Percentiles rank a stretch among this genome's conserved stretches.
Evolutionary conservation across 805 yeast genomes (phyloP).

Genomic region (Komagataella populi): DNA sequence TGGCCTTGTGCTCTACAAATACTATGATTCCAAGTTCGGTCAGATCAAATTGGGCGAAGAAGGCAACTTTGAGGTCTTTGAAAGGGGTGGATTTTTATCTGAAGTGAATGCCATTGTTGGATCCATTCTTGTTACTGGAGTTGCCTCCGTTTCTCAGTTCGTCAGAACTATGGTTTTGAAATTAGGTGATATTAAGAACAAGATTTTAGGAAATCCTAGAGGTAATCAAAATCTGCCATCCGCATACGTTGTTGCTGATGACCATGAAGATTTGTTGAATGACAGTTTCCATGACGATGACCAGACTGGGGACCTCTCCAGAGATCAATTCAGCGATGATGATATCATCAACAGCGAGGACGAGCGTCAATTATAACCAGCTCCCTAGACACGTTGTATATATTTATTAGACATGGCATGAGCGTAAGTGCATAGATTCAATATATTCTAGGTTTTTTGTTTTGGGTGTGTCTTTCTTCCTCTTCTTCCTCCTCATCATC

Average conservation of each 20-base stretch:
- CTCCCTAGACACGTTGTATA: neutral
- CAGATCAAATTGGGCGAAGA: slow-evolving; percentile 71
- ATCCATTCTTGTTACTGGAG: slow-evolving; percentile 16
- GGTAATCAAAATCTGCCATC: slow-evolving; percentile 4
- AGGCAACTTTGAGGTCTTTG: slow-evolving; percentile 22
- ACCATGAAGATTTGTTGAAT: slow-evolving; percentile 7
- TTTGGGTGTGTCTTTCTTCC: slow-evolving; percentile 1
- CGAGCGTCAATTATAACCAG: slow-evolving; percentile 3
- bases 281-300: slow-evolving; percentile 8
- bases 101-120: slow-evolving; percentile 11
- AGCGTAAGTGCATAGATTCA: neutral
- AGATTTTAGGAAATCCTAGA: slow-evolving; percentile 1
- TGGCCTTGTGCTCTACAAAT: slow-evolving; percentile 17
- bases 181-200: slow-evolving; percentile 3
- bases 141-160: slow-evolving; percentile 15
- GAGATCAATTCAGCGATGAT: slow-evolving; percentile 9
- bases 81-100: slow-evolving; percentile 14
- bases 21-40: slow-evolving; percentile 38
- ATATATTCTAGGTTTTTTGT: neutral
- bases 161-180: slow-evolving; percentile 1
- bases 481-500: slow-evolving; percentile 13
- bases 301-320: slow-evolving; percentile 4
- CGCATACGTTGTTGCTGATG: slow-evolving; percentile 12
- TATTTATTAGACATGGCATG: neutral
- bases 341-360: slow-evolving; percentile 10